phyloP scores from a whole-genome alignment of 805 yeast genomes.

The Saturnispora besseyi region DNA sequence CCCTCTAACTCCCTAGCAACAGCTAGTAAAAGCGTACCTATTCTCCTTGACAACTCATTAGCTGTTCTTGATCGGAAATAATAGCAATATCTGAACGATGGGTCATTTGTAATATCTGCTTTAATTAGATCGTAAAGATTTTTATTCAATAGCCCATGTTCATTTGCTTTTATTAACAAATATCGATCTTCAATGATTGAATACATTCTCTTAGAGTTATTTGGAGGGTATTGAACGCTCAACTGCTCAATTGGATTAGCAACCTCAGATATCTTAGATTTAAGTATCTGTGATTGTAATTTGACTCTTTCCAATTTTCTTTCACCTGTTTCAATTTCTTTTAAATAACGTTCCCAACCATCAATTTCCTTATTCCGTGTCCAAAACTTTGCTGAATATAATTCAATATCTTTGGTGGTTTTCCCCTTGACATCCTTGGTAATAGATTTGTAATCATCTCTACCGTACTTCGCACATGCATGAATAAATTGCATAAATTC shows the following conservation, averaged over 20 bases:
- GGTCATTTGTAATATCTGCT: conserved; percentile 51
- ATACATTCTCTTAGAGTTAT: conserved; percentile 67
- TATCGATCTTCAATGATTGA: conserved; percentile 65
- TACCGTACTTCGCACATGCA: conserved; percentile 59
- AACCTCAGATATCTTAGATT: conserved; percentile 42
- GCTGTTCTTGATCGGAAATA: conserved; percentile 61
- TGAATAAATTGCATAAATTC: conserved; percentile 68
- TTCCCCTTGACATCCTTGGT: conserved; percentile 49
- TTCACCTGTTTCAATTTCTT: conserved; percentile 69
- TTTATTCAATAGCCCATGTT: conserved; percentile 54
- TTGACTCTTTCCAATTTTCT: conserved; percentile 48
- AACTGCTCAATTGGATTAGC: conserved; percentile 57
- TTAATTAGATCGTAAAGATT: conserved; percentile 55
- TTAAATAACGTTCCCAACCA: conserved; percentile 60
- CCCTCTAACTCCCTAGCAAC: conserved; percentile 64
- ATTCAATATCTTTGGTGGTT: conserved; percentile 47
- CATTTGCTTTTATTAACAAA: conserved; percentile 49
- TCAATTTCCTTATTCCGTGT: conserved; percentile 47
- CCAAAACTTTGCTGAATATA: conserved; percentile 60
- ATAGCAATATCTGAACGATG: conserved; percentile 65
- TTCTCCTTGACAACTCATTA: conserved; percentile 63
- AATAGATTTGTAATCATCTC: conserved; percentile 41
- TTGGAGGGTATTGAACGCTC: conserved; percentile 68
- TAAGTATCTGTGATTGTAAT: conserved; percentile 48
- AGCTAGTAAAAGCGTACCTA: conserved; percentile 57